A percentile compares a stretch with the other conserved stretches of the same genome.
Conservation (phyloP, 495 filamentous ascomycete genomes). For the Xeromyces bisporus region DNA sequence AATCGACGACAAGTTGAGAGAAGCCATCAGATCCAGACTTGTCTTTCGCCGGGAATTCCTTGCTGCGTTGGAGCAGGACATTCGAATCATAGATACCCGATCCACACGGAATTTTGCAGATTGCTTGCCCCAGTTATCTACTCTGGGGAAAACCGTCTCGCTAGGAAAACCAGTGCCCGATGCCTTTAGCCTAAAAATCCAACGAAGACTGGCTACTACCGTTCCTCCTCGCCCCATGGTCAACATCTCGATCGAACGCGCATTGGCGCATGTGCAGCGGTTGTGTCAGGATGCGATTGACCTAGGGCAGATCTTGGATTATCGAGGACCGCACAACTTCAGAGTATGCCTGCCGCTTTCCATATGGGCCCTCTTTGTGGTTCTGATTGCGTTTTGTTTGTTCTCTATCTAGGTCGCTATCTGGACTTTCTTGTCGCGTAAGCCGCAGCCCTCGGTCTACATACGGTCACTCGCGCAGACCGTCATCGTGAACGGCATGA, state of each 20-base stretch:
- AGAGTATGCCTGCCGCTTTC: slow-evolving; percentile 11
- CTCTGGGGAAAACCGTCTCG: slow-evolving; percentile 36
- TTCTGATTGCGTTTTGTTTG: slow-evolving; percentile 9
- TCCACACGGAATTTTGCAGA: slow-evolving; percentile 21
- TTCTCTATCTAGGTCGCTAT: slow-evolving; percentile 39
- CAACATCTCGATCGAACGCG: slow-evolving; percentile 51
- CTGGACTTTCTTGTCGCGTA: slow-evolving; percentile 55
- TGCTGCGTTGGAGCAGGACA: slow-evolving; percentile 29
- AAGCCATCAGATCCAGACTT: slow-evolving; percentile 46
- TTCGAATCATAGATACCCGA: slow-evolving; percentile 22
- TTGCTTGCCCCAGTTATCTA: slow-evolving; percentile 29
- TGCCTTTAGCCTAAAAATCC: slow-evolving; percentile 79
- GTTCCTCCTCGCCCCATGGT: slow-evolving; percentile 87
- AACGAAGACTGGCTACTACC: slow-evolving; percentile 75
- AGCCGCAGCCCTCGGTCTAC: slow-evolving; percentile 69
- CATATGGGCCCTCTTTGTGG: not conserved
- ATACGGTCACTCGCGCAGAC: slow-evolving; percentile 66
- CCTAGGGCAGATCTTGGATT: slow-evolving; percentile 48
- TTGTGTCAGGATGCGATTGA: slow-evolving; percentile 60
- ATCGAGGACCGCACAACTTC: slow-evolving; percentile 48
- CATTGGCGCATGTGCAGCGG: slow-evolving; percentile 48
- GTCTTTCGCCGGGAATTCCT: slow-evolving; percentile 49
- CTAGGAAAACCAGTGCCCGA: slow-evolving; percentile 52
- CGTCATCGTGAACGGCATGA: slow-evolving; percentile 54
- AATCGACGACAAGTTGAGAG: slow-evolving; percentile 32